Evolutionary conservation across 139 green algal genomes (phyloP).

Genomic region (Monoraphidium neglectum): DNA sequence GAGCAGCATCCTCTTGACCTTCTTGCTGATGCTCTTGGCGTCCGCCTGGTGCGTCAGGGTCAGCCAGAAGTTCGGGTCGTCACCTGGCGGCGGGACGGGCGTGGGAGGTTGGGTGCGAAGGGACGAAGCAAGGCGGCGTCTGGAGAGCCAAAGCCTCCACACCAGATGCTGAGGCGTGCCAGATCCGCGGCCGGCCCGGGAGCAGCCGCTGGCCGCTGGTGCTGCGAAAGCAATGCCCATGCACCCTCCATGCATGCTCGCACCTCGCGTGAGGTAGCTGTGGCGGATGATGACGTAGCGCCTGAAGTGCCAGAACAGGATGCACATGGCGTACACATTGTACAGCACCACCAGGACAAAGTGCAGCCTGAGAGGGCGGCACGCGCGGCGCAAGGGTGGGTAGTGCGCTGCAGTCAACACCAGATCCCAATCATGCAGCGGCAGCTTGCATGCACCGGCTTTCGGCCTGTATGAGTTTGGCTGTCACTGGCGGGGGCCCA

Average conservation of each 20-base stretch:
- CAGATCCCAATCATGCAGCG: not conserved
- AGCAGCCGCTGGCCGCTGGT: too few species aligned
- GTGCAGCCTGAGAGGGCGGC: conserved; percentile 31
- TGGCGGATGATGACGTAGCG: conserved; percentile 45
- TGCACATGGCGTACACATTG: conserved; percentile 34
- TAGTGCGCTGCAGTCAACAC: too few species aligned
- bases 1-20: conserved; percentile 21
- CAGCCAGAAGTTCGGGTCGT: conserved; percentile 37
- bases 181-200: too few species aligned
- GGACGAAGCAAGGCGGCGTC: too few species aligned
- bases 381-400: too few species aligned
- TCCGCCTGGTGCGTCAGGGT: conserved; percentile 22
- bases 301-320: conserved; percentile 45
- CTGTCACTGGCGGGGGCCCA: not conserved
- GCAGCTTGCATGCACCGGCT: not conserved
- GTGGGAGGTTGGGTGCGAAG: not conserved
- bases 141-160: too few species aligned
- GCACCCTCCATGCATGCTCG: too few species aligned
- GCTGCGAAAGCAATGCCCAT: too few species aligned
- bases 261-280: conserved; percentile 47
- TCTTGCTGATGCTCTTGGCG: not conserved
- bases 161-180: too few species aligned
- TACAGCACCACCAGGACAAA: conserved; percentile 37
- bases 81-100: conserved; percentile 2
- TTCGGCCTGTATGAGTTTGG: too few species aligned